Conservation (phyloP, 2,329 filamentous ascomycete genomes). For the Ophiostoma quercus region DNA sequence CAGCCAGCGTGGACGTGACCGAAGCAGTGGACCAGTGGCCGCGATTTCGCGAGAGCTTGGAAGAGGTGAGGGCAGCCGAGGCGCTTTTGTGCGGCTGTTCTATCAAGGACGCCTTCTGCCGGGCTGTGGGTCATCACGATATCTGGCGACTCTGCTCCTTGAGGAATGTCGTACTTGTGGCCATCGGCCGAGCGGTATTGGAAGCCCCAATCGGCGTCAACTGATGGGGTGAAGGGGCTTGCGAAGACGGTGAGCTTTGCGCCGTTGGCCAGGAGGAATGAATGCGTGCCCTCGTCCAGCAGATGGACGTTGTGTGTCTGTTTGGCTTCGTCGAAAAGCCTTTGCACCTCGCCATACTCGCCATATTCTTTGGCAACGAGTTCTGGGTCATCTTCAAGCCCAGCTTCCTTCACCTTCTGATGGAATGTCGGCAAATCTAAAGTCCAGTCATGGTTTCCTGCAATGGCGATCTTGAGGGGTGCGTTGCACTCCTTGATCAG, state of each 20-base stretch:
- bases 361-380: background rate
- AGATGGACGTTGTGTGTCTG: conserved; percentile 40
- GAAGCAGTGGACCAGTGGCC: background rate
- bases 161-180: background rate
- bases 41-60: background rate
- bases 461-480: conserved; percentile 50
- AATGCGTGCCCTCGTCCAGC: conserved; percentile 47
- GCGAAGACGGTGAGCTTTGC: conserved; percentile 47
- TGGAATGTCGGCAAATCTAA: conserved; percentile 36
- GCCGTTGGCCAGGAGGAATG: conserved; percentile 47
- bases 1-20: background rate
- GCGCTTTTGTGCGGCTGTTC: background rate
- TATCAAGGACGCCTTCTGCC: background rate
- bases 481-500: conserved; percentile 42
- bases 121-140: background rate
- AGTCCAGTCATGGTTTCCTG: conserved; percentile 51
- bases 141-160: background rate
- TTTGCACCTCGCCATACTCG: background rate
- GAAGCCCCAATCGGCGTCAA: conserved; percentile 43
- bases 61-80: background rate
- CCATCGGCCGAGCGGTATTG: conserved; percentile 40
- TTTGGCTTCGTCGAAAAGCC: conserved; percentile 38
- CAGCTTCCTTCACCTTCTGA: conserved; percentile 24
- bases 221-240: conserved; percentile 48
- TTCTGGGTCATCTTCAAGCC: conserved; percentile 14